Evolutionary conservation across 2,329 filamentous ascomycete species (phyloP).

Genomic region (Cladophialophora bantiana): DNA sequence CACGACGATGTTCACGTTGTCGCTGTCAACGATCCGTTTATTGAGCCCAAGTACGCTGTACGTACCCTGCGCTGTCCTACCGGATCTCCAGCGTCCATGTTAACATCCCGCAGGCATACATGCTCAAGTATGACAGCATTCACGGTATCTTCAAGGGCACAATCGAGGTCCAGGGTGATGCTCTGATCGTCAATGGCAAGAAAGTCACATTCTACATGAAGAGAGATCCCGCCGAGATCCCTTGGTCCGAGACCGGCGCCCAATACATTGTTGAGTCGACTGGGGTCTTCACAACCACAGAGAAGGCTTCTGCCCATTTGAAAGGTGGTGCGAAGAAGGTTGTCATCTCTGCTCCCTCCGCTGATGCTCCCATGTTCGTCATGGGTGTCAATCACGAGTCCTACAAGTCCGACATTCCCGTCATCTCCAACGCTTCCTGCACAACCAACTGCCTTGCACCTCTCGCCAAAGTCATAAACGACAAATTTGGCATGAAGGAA

Average conservation of each 20-base stretch:
- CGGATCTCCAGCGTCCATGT: not conserved
- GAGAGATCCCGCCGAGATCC: constrained; percentile 87
- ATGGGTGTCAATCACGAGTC: constrained; percentile 97
- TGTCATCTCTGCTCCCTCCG: constrained; percentile 66
- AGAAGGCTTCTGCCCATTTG: constrained; percentile 94
- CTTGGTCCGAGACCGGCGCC: constrained; percentile 85
- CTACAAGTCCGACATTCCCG: constrained; percentile 88
- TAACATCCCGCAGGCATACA: constrained; percentile 76
- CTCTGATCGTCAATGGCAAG: constrained; percentile 91
- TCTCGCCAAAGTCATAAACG: constrained; percentile 98
- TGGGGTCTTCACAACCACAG: constrained; percentile 98
- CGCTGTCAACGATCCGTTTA: constrained; percentile 99
- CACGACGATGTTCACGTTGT: constrained; percentile 89
- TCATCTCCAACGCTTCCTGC: constrained; percentile 99
- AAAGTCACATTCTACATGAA: constrained; percentile 92
- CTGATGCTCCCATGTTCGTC: constrained; percentile 98
- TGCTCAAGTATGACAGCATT: constrained; percentile 99
- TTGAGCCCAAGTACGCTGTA: constrained; percentile 96
- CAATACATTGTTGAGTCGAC: constrained; percentile 97
- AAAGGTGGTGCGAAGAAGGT: constrained; percentile 98
- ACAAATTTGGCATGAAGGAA: constrained; percentile 97
- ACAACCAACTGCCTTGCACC: constrained; percentile 99
- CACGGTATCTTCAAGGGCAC: constrained; percentile 97
- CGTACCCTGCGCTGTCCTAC: constrained; percentile 54
- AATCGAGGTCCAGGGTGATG: constrained; percentile 74